Conservation (phyloP, 169 alveolate species). For the Toxoplasma gondii region DNA sequence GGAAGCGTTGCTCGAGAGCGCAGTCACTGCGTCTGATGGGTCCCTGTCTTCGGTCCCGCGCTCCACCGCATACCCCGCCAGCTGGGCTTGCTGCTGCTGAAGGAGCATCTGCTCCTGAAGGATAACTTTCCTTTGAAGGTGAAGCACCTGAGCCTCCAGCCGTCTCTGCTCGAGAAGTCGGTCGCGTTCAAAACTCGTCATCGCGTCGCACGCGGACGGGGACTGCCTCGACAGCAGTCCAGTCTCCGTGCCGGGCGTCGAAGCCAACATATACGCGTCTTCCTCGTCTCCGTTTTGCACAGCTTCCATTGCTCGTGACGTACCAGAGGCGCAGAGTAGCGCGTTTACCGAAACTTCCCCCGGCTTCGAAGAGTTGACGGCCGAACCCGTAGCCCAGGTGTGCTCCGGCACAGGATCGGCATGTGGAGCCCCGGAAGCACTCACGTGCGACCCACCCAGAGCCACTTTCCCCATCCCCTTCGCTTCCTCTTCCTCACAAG, state of each 20-base stretch:
- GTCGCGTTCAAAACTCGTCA: not conserved
- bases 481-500: not conserved
- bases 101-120: slow-evolving; percentile 32
- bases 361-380: not conserved
- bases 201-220: not conserved
- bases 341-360: not conserved
- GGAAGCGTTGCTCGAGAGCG: not conserved
- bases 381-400: not conserved
- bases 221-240: not conserved
- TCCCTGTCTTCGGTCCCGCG: not conserved
- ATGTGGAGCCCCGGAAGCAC: too few species aligned
- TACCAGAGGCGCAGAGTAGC: not conserved
- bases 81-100: not conserved
- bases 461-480: too few species aligned
- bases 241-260: not conserved
- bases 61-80: not conserved
- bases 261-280: not conserved
- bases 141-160: slow-evolving; percentile 5
- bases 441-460: too few species aligned
- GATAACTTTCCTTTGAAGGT: not conserved
- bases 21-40: not conserved
- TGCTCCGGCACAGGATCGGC: not conserved
- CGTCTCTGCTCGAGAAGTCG: slow-evolving; percentile 10
- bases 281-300: not conserved
- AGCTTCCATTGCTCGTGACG: not conserved